Percentiles rank a stretch among this genome's conserved stretches.
Evolutionary conservation across 805 yeast genomes (phyloP).

Genomic region (Saturnispora serradocipensis): DNA sequence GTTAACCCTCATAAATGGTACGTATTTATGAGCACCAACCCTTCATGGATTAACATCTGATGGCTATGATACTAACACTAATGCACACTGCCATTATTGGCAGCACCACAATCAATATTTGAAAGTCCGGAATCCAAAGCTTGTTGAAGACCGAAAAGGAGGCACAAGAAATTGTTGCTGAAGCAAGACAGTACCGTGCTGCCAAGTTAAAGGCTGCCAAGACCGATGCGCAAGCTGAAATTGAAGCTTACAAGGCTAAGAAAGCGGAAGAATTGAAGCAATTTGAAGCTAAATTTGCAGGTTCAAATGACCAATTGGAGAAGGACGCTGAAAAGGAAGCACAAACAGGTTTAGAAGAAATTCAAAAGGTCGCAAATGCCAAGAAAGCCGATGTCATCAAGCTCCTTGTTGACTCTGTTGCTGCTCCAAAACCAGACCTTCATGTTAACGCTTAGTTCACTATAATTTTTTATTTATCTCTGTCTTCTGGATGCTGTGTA

Average conservation of each 20-base stretch:
- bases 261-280: slow-evolving; percentile 76
- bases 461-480: background rate
- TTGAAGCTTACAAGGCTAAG: slow-evolving; percentile 71
- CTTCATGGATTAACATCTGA: background rate
- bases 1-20: background rate
- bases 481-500: background rate
- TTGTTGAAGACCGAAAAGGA: slow-evolving; percentile 83
- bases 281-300: slow-evolving; percentile 64
- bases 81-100: background rate
- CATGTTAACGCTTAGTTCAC: slow-evolving; percentile 48
- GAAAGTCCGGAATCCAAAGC: slow-evolving; percentile 57
- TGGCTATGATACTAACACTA: background rate
- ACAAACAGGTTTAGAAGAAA: slow-evolving; percentile 55
- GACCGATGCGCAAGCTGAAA: slow-evolving; percentile 84
- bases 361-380: slow-evolving; percentile 51
- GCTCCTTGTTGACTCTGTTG: slow-evolving; percentile 70
- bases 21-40: background rate
- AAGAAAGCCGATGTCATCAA: slow-evolving; percentile 64
- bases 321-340: slow-evolving; percentile 71
- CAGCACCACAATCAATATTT: background rate
- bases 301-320: slow-evolving; percentile 68
- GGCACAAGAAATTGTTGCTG: slow-evolving; percentile 92
- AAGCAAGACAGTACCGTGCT: slow-evolving; percentile 86
- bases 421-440: slow-evolving; percentile 69
- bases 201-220: slow-evolving; percentile 89